A percentile compares a stretch with the other conserved stretches of the same genome.
Conservation (phyloP, 1,139 yeast species). For the Petasospora rhodanensis region DNA sequence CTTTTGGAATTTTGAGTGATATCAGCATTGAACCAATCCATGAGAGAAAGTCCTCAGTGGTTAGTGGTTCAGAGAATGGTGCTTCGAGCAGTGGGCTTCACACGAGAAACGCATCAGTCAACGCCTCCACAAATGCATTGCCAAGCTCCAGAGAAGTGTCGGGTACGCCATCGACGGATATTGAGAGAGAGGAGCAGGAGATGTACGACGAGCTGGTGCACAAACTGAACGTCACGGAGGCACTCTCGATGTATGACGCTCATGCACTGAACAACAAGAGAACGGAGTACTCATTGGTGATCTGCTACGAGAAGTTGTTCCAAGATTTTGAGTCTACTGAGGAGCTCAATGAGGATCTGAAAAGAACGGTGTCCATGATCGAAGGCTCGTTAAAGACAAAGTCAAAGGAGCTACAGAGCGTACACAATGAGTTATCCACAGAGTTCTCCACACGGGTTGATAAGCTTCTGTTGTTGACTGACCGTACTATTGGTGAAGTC, state of each 20-base stretch:
- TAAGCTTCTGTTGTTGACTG: conserved; percentile 62
- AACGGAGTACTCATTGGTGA: conserved; percentile 17
- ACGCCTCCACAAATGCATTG: background rate
- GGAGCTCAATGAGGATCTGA: conserved; percentile 2
- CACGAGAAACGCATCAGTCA: conserved; percentile 2
- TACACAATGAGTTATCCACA: conserved; percentile 31
- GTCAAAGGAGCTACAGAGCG: conserved; percentile 19
- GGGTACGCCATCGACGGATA: conserved; percentile 16
- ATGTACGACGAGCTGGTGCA: conserved; percentile 28
- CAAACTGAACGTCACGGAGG: conserved; percentile 17
- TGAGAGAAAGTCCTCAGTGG: conserved; percentile 8
- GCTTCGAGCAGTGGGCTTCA: background rate
- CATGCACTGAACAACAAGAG: conserved; percentile 19
- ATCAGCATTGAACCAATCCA: conserved; percentile 23
- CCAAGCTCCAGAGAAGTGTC: conserved; percentile 2
- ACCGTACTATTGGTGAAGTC: conserved; percentile 75
- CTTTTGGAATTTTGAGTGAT: conserved; percentile 14
- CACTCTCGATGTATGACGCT: conserved; percentile 20
- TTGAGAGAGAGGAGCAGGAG: conserved; percentile 26
- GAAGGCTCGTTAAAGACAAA: conserved; percentile 13
- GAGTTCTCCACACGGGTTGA: conserved; percentile 49
- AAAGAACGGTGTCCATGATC: conserved; percentile 5
- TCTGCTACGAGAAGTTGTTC: conserved; percentile 23
- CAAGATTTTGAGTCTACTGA: conserved; percentile 11
- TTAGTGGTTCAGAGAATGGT: conserved; percentile 1